phyloP scores from a whole-genome alignment of 1,284 basidiomycete species.

The Cerrena zonata region DNA sequence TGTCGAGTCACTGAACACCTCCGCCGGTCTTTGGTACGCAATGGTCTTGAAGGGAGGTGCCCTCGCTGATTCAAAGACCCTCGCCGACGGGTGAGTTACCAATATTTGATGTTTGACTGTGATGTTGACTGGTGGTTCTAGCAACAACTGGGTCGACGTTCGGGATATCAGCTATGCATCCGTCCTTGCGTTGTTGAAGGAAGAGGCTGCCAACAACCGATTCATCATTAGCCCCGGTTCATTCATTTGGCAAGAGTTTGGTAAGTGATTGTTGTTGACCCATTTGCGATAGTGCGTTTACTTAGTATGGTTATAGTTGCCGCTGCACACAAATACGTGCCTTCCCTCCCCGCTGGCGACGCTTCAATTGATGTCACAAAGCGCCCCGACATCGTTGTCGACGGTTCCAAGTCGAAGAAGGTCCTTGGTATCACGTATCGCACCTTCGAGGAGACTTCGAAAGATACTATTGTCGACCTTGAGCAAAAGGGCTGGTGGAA shows the following conservation, averaged over 20 bases:
- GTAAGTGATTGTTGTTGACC: slow-evolving; percentile 1
- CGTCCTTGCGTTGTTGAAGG: slow-evolving; percentile 44
- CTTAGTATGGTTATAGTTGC: too few species aligned
- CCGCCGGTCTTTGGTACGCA: slow-evolving; percentile 32
- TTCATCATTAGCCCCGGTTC: slow-evolving; percentile 42
- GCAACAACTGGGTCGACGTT: slow-evolving; percentile 48
- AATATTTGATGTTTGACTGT: background rate
- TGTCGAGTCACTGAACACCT: slow-evolving; percentile 48
- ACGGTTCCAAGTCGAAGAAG: slow-evolving; percentile 33
- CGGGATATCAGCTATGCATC: slow-evolving; percentile 60
- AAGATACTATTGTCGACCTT: slow-evolving; percentile 35
- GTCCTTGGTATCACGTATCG: slow-evolving; percentile 42
- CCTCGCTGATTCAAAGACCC: slow-evolving; percentile 15
- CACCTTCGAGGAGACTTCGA: slow-evolving; percentile 34
- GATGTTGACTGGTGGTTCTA: slow-evolving; percentile 5
- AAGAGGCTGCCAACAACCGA: slow-evolving; percentile 54
- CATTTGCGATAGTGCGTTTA: too few species aligned
- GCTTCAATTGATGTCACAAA: slow-evolving; percentile 14
- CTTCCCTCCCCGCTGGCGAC: slow-evolving; percentile 16
- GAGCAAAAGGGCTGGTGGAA: slow-evolving; percentile 20
- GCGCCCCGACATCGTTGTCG: slow-evolving; percentile 13
- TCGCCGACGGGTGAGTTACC: slow-evolving; percentile 14
- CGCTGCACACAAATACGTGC: slow-evolving; percentile 13
- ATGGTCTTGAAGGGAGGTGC: slow-evolving; percentile 26
- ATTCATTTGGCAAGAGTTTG: slow-evolving; percentile 20